Percentiles rank a stretch among this genome's conserved stretches.
phyloP scores from a whole-genome alignment of 768 basidiomycete species.

The Tubosaeta brunneosetosa region DNA sequence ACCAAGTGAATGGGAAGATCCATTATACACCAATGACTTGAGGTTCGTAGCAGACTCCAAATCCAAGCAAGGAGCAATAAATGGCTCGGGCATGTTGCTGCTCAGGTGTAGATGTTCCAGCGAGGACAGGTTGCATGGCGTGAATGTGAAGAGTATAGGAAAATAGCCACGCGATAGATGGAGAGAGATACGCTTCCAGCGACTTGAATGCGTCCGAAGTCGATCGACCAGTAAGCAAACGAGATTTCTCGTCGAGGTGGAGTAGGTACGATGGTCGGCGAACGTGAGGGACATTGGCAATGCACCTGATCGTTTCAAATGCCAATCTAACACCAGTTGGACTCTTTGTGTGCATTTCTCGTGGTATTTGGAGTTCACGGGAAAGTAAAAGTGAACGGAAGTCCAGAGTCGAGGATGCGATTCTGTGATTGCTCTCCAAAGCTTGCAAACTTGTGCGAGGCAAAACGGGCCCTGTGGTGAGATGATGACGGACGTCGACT shows the following conservation, averaged over 20 bases:
- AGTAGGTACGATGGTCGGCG: constrained; percentile 12
- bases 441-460: constrained; percentile 16
- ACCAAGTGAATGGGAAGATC: not conserved
- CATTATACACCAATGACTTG: constrained; percentile 13
- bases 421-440: constrained; percentile 14
- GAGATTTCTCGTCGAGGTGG: constrained; percentile 1
- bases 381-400: constrained; percentile 15
- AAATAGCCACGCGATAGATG: constrained; percentile 7
- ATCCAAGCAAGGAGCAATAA: not conserved
- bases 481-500: no score
- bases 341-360: constrained; percentile 1
- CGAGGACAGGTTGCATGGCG: constrained; percentile 9
- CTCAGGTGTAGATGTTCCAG: constrained; percentile 11
- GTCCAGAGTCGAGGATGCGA: constrained; percentile 18
- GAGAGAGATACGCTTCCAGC: constrained; percentile 15
- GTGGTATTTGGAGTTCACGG: not conserved
- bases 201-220: constrained; percentile 13
- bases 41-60: constrained; percentile 10
- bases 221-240: constrained; percentile 10
- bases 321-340: constrained; percentile 1
- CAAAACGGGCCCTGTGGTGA: constrained; percentile 1
- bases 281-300: constrained; percentile 17
- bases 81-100: not conserved
- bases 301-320: constrained; percentile 10
- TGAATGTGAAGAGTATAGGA: constrained; percentile 9